These are phyloP conservation scores for Paecilomyces formosus DNA, from an alignment of 2,329 filamentous ascomycete genomes.

Conservation along the genomic window DNA sequence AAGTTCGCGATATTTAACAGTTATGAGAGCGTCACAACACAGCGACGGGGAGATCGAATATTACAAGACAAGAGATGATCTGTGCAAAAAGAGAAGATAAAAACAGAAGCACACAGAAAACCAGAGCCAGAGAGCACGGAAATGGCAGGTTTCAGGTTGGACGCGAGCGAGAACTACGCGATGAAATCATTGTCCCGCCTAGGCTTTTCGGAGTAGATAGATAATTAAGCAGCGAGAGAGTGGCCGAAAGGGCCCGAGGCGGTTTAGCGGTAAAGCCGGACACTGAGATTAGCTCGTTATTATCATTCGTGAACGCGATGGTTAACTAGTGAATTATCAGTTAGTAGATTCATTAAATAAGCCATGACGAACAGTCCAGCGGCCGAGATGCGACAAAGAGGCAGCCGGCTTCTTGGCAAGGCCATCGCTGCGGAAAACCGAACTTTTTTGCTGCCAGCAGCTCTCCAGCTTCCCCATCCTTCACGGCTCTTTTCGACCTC, in stretches of 20 bases:
- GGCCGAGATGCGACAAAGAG: conserved; percentile 19
- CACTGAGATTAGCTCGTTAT: conserved; percentile 2
- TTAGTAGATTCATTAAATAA: neutral
- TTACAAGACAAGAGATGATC: neutral
- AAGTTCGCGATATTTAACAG: neutral
- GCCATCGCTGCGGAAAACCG: conserved; percentile 13
- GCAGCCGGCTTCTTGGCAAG: conserved; percentile 9
- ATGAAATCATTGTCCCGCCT: neutral
- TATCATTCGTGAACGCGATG: too few species aligned
- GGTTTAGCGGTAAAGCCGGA: neutral
- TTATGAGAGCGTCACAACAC: neutral
- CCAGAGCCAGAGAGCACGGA: neutral
- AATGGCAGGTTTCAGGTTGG: neutral
- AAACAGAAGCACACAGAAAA: too few species aligned
- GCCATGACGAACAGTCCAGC: conserved; percentile 14
- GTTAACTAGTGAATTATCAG: too few species aligned
- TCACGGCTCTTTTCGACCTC: neutral
- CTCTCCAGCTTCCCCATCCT: conserved; percentile 12
- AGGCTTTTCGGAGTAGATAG: conserved; percentile 4
- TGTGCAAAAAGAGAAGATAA: neutral
- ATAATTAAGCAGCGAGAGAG: conserved; percentile 1
- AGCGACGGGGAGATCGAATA: neutral
- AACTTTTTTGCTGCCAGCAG: conserved; percentile 26
- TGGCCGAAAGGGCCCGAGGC: neutral
- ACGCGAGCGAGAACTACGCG: conserved; percentile 5